Evolutionary conservation across 306 rosid species (phyloP), one percentile per base, ranked within the genome.

Genomic region (Ormosia emarginata): DNA sequence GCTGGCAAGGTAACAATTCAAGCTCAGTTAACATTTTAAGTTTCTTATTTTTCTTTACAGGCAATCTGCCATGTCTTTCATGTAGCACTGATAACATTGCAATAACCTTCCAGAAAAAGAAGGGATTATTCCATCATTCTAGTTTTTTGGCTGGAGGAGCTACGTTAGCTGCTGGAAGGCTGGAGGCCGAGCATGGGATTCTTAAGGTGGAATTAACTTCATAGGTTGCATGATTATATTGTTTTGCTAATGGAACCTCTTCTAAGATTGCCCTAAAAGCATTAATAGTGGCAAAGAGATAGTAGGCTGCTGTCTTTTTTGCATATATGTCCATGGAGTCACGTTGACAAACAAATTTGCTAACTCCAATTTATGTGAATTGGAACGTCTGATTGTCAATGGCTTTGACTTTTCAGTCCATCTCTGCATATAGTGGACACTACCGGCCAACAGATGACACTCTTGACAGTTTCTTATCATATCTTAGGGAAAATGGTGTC

Each of bases 351-450:
- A 33, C 37, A 43, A 75, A 37, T 30, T 44, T 80, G 24, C 32
- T 0, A 9, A 66, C 53, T 43, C 24, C 65, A 14, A 29, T 39
- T 57, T 17, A 61, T 57, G 4, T 40, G 36, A 74, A 49, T 47
- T 43, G 24, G 24, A 8, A 13, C 67, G 33, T 68, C 83, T 85
- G 86, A 85, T 87, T 80, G 24, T 74, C 67, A 2, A 50, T 84
- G 65, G 70, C 44, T 71, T 86, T 87, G 74, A 59, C 32, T 67
- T 88, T 81, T 52, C 92, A 95, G 99, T 87, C 96, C 55, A 87
- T 95, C 79, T 95, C 98, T 74, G 89, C 99, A 10, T 95, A 93
- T 83, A 95, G 99, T 61, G 99, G 99, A 66, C 99, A 95, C 80
- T 95, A 95, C 82, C 90, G 96, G n/a, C 99, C 99, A 59, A 87